Evolutionary conservation across 139 green algal genomes (phyloP).

Genomic region (Marvania coccoides): DNA sequence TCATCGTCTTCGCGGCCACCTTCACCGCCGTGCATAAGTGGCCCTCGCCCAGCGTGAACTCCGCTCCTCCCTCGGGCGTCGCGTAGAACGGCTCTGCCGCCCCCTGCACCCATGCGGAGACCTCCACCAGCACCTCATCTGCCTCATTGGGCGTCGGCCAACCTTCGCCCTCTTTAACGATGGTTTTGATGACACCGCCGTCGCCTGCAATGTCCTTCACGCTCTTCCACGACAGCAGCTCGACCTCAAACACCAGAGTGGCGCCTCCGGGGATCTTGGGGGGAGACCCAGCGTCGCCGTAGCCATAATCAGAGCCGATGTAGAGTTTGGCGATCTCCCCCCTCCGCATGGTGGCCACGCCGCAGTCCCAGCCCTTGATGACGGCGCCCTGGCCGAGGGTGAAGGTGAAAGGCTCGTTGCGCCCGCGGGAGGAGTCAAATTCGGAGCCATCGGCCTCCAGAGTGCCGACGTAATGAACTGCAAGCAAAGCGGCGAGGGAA

Average conservation of each 20-base stretch:
- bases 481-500: not conserved
- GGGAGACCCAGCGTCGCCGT: constrained; percentile 72
- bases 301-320: constrained; percentile 79
- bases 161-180: constrained; percentile 37
- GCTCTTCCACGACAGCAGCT: constrained; percentile 83
- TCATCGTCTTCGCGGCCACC: constrained; percentile 68
- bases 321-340: constrained; percentile 59
- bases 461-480: constrained; percentile 96
- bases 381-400: constrained; percentile 68
- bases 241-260: constrained; percentile 90
- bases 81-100: constrained; percentile 28
- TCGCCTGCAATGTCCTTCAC: constrained; percentile 76
- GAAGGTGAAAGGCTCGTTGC: constrained; percentile 84
- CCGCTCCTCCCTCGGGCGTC: constrained; percentile 35
- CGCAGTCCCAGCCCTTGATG: constrained; percentile 96
- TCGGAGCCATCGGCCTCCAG: constrained; percentile 84
- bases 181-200: constrained; percentile 71
- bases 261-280: constrained; percentile 83
- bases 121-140: constrained; percentile 63
- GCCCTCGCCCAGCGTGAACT: constrained; percentile 46
- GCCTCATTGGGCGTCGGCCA: constrained; percentile 48
- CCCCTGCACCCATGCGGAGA: constrained; percentile 37
- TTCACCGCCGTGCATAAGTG: constrained; percentile 30
- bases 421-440: constrained; percentile 88
- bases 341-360: constrained; percentile 89